A percentile compares a stretch with the other conserved stretches of the same genome.
Conservation (phyloP, 495 filamentous ascomycete species). For the Penicillium nucicola region DNA sequence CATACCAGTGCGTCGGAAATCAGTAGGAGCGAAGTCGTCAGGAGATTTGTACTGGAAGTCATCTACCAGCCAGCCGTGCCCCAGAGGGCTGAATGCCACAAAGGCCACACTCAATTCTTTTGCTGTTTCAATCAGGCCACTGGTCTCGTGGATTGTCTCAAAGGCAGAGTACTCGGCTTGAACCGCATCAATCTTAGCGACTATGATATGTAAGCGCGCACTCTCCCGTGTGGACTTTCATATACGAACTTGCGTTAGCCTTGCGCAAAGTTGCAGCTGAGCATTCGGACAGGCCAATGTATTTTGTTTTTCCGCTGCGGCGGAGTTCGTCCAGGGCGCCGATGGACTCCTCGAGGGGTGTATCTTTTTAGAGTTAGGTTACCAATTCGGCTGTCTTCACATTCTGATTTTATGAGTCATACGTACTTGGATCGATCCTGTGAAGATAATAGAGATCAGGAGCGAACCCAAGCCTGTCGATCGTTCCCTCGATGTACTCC, state of each 20-base stretch:
- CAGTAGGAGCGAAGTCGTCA: too few relatives aligned
- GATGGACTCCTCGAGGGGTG: constrained; percentile 48
- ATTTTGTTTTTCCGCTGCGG: constrained; percentile 44
- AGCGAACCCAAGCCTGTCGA: constrained; percentile 47
- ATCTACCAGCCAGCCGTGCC: constrained; percentile 45
- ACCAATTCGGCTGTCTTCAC: too few relatives aligned
- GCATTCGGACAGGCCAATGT: constrained; percentile 44
- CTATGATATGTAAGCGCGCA: constrained; percentile 17
- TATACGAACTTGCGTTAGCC: constrained; percentile 35
- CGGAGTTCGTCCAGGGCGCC: constrained; percentile 42
- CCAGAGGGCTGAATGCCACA: constrained; percentile 43
- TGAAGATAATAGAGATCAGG: constrained; percentile 44
- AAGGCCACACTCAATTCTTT: constrained; percentile 41
- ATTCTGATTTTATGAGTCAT: too few relatives aligned
- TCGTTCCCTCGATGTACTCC: constrained; percentile 49
- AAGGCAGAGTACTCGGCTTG: constrained; percentile 51
- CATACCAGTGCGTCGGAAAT: too few relatives aligned
- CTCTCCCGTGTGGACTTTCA: not conserved
- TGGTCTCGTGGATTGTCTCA: constrained; percentile 44
- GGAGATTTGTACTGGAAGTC: constrained; percentile 39
- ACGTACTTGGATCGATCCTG: constrained; percentile 38
- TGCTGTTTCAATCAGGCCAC: constrained; percentile 34
- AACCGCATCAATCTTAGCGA: constrained; percentile 47
- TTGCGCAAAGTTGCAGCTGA: constrained; percentile 42
- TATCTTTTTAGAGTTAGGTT: too few relatives aligned